These are phyloP conservation scores for Lodderomyces orthopsilosis DNA, from an alignment of 1,139 yeast species.

Conservation along the genomic window DNA sequence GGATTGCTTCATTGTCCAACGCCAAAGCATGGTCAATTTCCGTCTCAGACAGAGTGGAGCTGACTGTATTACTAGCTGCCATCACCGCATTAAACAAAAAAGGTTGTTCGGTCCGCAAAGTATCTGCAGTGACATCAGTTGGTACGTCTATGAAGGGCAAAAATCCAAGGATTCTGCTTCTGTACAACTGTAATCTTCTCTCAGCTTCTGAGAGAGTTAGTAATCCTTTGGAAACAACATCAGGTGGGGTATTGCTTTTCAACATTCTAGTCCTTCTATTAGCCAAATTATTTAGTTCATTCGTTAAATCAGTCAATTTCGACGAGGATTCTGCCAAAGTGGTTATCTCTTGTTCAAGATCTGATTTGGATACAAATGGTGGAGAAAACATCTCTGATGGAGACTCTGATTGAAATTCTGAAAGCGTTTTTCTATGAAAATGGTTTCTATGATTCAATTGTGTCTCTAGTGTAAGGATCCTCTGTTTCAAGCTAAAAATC, in stretches of 20 bases:
- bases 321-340: slow-evolving; percentile 29
- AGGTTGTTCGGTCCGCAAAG: slow-evolving; percentile 53
- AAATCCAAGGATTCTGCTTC: slow-evolving; percentile 31
- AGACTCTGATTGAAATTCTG: slow-evolving; percentile 6
- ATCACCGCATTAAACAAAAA: slow-evolving; percentile 62
- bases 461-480: slow-evolving; percentile 21
- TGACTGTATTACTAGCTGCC: slow-evolving; percentile 54
- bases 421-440: slow-evolving; percentile 1
- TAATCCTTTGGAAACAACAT: slow-evolving; percentile 48
- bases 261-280: slow-evolving; percentile 38
- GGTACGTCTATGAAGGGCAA: slow-evolving; percentile 60
- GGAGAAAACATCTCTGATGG: slow-evolving; percentile 21
- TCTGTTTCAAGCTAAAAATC: slow-evolving; percentile 19
- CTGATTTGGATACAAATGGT: slow-evolving; percentile 29
- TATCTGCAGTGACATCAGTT: slow-evolving; percentile 39
- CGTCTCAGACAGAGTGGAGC: slow-evolving; percentile 23
- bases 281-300: slow-evolving; percentile 31
- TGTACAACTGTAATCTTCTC: slow-evolving; percentile 42
- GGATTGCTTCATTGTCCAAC: slow-evolving; percentile 59
- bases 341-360: slow-evolving; percentile 37
- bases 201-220: slow-evolving; percentile 51
- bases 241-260: slow-evolving; percentile 24
- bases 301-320: slow-evolving; percentile 37
- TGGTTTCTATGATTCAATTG: slow-evolving; percentile 14
- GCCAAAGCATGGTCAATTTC: slow-evolving; percentile 30